These are phyloP conservation scores for Cylindrotheca closterium DNA, from an alignment of 108 stramenopile genomes.

Conservation along the genomic window DNA sequence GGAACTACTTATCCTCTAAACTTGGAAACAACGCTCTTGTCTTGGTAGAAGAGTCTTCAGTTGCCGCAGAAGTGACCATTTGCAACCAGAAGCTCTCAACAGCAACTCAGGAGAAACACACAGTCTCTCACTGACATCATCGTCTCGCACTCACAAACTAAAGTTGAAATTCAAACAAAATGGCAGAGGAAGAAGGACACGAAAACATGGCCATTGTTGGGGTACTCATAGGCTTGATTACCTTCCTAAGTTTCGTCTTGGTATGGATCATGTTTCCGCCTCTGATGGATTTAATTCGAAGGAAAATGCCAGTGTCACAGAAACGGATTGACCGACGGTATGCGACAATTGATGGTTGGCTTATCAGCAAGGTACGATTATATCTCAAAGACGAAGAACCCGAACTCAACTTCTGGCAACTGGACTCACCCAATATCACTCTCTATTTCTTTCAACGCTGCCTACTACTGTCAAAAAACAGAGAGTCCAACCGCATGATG, in stretches of 20 bases:
- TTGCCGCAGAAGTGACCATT: no score
- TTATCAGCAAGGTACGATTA: constrained; percentile 38
- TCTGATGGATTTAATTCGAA: constrained; percentile 3
- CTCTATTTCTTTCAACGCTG: no score
- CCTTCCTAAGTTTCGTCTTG: constrained; percentile 19
- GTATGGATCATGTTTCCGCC: constrained; percentile 19
- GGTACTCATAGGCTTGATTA: constrained; percentile 26
- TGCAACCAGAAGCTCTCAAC: no score
- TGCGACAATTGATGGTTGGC: constrained; percentile 44
- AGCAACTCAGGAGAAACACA: no score
- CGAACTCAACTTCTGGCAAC: background rate
- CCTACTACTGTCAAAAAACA: no score
- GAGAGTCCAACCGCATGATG: constrained; percentile 24
- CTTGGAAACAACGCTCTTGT: no score
- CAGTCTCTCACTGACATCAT: no score
- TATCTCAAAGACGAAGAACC: background rate
- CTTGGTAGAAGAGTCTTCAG: no score
- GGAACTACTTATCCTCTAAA: no score
- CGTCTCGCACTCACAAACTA: no score
- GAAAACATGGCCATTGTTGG: constrained; percentile 19
- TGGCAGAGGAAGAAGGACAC: no score
- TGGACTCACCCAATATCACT: background rate
- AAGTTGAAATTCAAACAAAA: no score
- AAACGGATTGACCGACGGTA: constrained; percentile 37
- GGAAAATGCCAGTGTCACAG: constrained; percentile 20